These are phyloP conservation scores for Ogataea angusta DNA, from an alignment of 805 yeast species.

Conservation along the genomic window DNA sequence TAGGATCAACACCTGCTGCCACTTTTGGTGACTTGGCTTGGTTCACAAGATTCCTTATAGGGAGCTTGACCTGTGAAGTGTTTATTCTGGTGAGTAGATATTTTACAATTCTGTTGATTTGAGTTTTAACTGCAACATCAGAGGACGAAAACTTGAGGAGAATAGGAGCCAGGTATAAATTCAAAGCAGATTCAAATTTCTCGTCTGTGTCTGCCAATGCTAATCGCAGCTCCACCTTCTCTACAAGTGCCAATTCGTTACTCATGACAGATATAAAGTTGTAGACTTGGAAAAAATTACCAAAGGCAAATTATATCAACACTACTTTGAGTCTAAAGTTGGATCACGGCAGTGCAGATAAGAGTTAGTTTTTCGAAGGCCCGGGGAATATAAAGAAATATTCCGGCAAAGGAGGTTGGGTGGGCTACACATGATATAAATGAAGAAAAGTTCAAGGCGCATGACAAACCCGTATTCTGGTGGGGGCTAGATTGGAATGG, in stretches of 20 bases:
- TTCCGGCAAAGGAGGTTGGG: no score
- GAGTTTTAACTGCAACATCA: slow-evolving; percentile 59
- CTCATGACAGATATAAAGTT: slow-evolving; percentile 13
- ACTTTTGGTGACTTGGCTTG: slow-evolving; percentile 62
- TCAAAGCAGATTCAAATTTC: slow-evolving; percentile 59
- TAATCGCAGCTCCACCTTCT: slow-evolving; percentile 77
- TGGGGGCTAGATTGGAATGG: no score
- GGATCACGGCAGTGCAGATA: slow-evolving; percentile 11
- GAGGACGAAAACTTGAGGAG: slow-evolving; percentile 75
- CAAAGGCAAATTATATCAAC: slow-evolving; percentile 9
- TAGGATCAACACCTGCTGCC: slow-evolving; percentile 39
- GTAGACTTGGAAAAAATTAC: neutral
- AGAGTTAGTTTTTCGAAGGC: neutral
- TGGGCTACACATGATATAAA: no score
- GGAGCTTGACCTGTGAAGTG: slow-evolving; percentile 57
- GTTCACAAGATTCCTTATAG: slow-evolving; percentile 55
- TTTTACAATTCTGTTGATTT: slow-evolving; percentile 59
- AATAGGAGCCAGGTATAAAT: slow-evolving; percentile 69
- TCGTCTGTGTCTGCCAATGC: slow-evolving; percentile 70
- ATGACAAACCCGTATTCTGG: no score
- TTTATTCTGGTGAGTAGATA: slow-evolving; percentile 66
- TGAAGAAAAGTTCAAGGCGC: no score
- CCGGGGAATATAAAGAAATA: no score
- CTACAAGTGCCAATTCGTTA: slow-evolving; percentile 58
- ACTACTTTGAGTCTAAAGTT: neutral